Base-by-base conservation (phyloP, 495 filamentous ascomycete genomes). In the Lichenothelia convexa region DNA sequence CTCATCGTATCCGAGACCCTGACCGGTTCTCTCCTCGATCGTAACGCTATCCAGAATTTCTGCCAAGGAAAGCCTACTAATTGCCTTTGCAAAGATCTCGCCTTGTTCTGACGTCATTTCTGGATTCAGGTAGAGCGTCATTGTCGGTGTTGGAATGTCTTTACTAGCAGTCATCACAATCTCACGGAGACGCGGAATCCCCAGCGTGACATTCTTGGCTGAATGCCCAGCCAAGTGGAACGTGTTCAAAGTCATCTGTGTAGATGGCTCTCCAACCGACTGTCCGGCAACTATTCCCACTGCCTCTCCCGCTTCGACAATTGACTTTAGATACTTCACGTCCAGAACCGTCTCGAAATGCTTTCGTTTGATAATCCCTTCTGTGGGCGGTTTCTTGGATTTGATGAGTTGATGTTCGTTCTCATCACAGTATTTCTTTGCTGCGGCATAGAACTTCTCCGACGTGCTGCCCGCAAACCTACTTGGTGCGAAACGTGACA, bases 171-270 rank as follows among this genome's bases (percentile, higher is more conserved):
- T 93, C 91, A 99, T 95, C 34, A 95, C 73, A 54, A 99, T 94
- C 73, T 99, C 89, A 55, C 89, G 70, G 18, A 99, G 68, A 54
- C 89, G 80, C 33, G 89, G 89, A 53, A 99, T 94, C 80, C 89
- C 89, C 17, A 95, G 70, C 3, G 89, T 99, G 48, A 99, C 89
- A 67, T 99, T 99, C 69, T 93, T 94, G 15, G 91, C 76, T 17
- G 86, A 80, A 65, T 95, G 91, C 53, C 89, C 89, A 49, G 89
- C 89, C 68, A 99, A 82, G 70, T 99, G 89, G 73, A 97, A 97
- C 18, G 89, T 97, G 53, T 97, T 97, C 35, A 97, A 60, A n/a
- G 89, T 99, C 91, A 99, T 95, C 56, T 99, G 89, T 9, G 89
- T 99, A 12, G 84, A 93, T 6, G 91, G 89, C 55, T 95, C 91